Evolutionary conservation across 495 filamentous ascomycete species (phyloP).

Genomic region (Penicillium atrosanguineum): DNA sequence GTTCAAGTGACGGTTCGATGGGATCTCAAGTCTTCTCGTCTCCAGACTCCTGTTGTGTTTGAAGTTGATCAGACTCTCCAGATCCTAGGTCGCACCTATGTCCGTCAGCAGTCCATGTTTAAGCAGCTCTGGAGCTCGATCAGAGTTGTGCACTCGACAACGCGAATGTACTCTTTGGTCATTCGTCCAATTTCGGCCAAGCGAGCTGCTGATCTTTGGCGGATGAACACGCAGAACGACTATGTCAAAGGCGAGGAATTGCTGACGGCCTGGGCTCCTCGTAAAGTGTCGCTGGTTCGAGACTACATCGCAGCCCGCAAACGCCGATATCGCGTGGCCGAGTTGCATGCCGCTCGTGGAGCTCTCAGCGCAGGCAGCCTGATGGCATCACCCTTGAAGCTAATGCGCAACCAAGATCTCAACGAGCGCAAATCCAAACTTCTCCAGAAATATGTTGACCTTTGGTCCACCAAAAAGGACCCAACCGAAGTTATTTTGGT

Average conservation of each 20-base stretch:
- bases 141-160: conserved; percentile 81
- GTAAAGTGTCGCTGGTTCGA: conserved; percentile 80
- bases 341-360: conserved; percentile 76
- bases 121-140: conserved; percentile 81
- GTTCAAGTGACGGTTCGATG: conserved; percentile 84
- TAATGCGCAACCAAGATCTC: conserved; percentile 45
- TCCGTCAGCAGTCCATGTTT: conserved; percentile 82
- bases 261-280: conserved; percentile 77
- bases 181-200: conserved; percentile 88
- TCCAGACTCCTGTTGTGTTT: conserved; percentile 81
- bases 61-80: conserved; percentile 76
- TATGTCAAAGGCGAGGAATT: conserved; percentile 94
- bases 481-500: conserved; percentile 69
- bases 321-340: conserved; percentile 65
- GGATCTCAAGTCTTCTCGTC: conserved; percentile 74
- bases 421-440: conserved; percentile 55
- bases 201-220: conserved; percentile 88
- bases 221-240: conserved; percentile 91
- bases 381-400: conserved; percentile 34
- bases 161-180: conserved; percentile 77
- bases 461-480: conserved; percentile 79
- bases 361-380: conserved; percentile 54
- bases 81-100: conserved; percentile 78
- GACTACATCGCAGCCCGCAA: conserved; percentile 75
- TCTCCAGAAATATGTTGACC: conserved; percentile 66